Conservation (phyloP, 331 rosid species). For the Arachis monticola region DNA sequence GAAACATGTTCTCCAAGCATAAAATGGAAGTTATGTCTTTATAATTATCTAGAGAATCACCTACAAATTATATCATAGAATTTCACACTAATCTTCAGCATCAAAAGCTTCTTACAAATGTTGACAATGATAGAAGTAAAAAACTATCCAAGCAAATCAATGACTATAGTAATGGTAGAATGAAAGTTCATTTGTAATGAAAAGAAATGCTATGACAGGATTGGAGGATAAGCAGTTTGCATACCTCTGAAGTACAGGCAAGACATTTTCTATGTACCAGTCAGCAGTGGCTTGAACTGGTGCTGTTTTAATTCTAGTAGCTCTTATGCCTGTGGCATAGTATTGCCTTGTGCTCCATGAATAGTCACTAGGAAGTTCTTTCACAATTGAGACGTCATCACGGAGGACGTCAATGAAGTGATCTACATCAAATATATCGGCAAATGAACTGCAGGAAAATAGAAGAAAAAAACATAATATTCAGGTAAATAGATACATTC, state of each 20-base stretch:
- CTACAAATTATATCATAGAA: slow-evolving; percentile 21
- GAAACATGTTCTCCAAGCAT: too few relatives aligned
- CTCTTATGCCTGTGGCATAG: slow-evolving; percentile 73
- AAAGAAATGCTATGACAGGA: neutral
- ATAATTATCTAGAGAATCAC: slow-evolving; percentile 7
- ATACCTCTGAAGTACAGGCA: slow-evolving; percentile 75
- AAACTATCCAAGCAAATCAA: slow-evolving; percentile 23
- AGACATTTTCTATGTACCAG: slow-evolving; percentile 82
- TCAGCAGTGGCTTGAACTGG: slow-evolving; percentile 82
- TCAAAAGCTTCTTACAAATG: slow-evolving; percentile 23
- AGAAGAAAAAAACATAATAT: slow-evolving; percentile 6
- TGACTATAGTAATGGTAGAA: slow-evolving; percentile 16
- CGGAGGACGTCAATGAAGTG: slow-evolving; percentile 72
- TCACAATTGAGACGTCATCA: slow-evolving; percentile 70
- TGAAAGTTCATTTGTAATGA: neutral
- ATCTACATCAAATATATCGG: slow-evolving; percentile 86
- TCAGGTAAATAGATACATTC: slow-evolving; percentile 9
- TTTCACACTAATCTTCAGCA: slow-evolving; percentile 3
- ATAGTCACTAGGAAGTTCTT: slow-evolving; percentile 73
- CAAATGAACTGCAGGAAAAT: slow-evolving; percentile 65
- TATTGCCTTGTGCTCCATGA: slow-evolving; percentile 86
- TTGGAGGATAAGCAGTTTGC: slow-evolving; percentile 19
- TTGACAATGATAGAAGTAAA: neutral
- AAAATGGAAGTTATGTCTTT: neutral
- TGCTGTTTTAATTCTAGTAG: slow-evolving; percentile 76